These are phyloP conservation scores for Blepharisma stoltei DNA, from an alignment of 73 alveolate species.

Conservation along the genomic window DNA sequence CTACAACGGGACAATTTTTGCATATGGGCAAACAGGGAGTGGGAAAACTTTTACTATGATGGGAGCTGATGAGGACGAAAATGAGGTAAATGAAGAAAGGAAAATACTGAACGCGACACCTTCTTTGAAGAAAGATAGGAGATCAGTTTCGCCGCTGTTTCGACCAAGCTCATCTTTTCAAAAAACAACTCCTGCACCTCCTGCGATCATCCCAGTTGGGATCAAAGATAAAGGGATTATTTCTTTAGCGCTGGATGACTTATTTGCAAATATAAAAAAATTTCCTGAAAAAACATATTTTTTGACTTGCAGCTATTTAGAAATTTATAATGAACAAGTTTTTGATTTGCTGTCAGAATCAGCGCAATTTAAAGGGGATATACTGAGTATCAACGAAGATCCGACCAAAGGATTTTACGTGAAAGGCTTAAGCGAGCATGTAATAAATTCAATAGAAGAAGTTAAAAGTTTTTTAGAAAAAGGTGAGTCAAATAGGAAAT, in stretches of 20 bases:
- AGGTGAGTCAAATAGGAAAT: conserved; percentile 83
- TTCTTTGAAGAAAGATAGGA: background rate
- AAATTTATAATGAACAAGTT: conserved; percentile 77
- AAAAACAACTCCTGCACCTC: background rate
- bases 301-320: conserved; percentile 65
- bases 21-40: conserved; percentile 61
- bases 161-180: background rate
- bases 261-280: background rate
- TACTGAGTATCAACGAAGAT: conserved; percentile 70
- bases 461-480: conserved; percentile 47
- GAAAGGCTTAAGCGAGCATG: conserved; percentile 65
- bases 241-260: background rate
- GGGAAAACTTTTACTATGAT: conserved; percentile 65
- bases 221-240: conserved; percentile 14
- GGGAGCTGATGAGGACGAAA: conserved; percentile 31
- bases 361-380: conserved; percentile 45
- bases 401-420: conserved; percentile 76
- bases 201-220: background rate
- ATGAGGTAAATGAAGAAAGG: background rate
- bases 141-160: background rate
- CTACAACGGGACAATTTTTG: conserved; percentile 51
- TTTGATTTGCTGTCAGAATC: conserved; percentile 60
- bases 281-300: background rate
- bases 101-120: background rate
- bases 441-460: conserved; percentile 64